phyloP scores from a whole-genome alignment of 2,329 filamentous ascomycete genomes.

The Aureobasidium sp. region DNA sequence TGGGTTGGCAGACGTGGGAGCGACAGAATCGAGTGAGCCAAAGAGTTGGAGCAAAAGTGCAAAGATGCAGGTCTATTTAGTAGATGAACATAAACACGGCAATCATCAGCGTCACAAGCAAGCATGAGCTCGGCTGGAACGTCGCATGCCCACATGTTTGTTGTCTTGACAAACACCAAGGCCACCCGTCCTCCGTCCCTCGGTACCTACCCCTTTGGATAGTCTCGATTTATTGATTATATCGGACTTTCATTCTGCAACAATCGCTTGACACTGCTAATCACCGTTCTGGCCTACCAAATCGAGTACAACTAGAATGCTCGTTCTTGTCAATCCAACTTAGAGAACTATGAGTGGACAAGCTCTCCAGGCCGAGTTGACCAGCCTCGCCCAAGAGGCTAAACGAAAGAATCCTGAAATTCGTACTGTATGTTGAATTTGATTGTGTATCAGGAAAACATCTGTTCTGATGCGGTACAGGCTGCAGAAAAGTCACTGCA shows the following conservation, averaged over 20 bases:
- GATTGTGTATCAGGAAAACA: not conserved
- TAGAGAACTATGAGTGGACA: slow-evolving; percentile 68
- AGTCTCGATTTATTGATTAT: not conserved
- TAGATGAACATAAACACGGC: not conserved
- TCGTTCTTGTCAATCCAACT: not conserved
- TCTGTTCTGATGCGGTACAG: slow-evolving; percentile 15
- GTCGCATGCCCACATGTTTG: slow-evolving; percentile 1
- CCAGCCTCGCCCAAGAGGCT: slow-evolving; percentile 88
- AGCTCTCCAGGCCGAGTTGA: slow-evolving; percentile 78
- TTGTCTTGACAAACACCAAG: not conserved
- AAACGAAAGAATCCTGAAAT: slow-evolving; percentile 91
- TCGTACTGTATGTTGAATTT: slow-evolving; percentile 52
- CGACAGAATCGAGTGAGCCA: not conserved
- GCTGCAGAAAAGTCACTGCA: slow-evolving; percentile 90
- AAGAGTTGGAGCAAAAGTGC: not conserved
- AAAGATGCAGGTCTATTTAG: not conserved
- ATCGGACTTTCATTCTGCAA: not conserved
- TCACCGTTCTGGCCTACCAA: not conserved
- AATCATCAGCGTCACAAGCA: not conserved
- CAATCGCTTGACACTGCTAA: not conserved
- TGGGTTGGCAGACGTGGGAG: too few relatives aligned
- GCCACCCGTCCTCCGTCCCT: not conserved
- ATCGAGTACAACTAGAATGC: not conserved
- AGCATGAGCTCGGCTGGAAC: not conserved
- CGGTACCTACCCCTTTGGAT: not conserved